Evolutionary conservation across 305 asterid genomes (phyloP).

Genomic region (Ruellia speciosa): DNA sequence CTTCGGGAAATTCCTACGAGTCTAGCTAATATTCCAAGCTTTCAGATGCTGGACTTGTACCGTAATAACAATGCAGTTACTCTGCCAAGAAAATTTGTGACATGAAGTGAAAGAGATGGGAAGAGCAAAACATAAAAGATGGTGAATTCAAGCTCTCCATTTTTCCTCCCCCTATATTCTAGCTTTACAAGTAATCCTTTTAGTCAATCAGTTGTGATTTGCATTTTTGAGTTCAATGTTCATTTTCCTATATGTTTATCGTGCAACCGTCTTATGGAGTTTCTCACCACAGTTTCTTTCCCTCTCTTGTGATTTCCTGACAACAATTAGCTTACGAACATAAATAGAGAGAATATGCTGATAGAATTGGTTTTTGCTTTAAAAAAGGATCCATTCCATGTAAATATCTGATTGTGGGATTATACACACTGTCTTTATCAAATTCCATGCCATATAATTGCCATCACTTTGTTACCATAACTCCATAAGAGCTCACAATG

Average conservation of each 20-base stretch:
- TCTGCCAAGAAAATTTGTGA: conserved; percentile 4
- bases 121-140: not conserved
- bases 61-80: conserved; percentile 3
- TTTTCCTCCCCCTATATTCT: not conserved
- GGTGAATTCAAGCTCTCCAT: conserved; percentile 14
- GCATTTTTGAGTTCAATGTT: not conserved
- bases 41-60: not conserved
- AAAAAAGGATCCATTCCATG: not conserved
- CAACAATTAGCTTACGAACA: not conserved
- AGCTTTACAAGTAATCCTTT: not conserved
- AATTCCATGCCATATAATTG: too few relatives aligned
- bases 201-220: not conserved
- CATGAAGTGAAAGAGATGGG: not conserved
- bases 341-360: not conserved
- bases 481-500: too few relatives aligned
- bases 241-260: not conserved
- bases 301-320: not conserved
- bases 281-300: not conserved
- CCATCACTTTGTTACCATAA: too few relatives aligned
- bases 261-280: not conserved
- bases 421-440: too few relatives aligned
- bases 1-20: conserved; percentile 15
- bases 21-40: conserved; percentile 13
- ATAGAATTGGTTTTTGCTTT: too few relatives aligned
- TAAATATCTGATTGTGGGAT: too few relatives aligned